Evolutionary conservation across 2,329 filamentous ascomycete genomes (phyloP).

Genomic region (Helotiales sp.): DNA sequence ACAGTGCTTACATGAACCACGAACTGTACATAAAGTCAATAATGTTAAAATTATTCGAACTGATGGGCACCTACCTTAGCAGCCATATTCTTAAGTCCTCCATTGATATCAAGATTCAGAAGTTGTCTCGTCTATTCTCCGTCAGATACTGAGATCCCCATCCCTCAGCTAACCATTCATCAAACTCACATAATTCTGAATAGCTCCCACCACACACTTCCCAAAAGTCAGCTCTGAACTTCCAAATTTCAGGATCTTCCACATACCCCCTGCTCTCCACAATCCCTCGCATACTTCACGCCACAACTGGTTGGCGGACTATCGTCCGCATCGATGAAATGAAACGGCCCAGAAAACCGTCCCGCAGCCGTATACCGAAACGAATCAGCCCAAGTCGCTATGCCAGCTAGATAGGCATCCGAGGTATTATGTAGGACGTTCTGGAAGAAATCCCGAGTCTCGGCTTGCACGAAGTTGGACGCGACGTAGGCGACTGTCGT

Average conservation of each 20-base stretch:
- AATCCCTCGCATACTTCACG: slow-evolving; percentile 65
- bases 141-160: background rate
- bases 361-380: slow-evolving; percentile 66
- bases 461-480: slow-evolving; percentile 60
- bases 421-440: slow-evolving; percentile 59
- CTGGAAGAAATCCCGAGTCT: slow-evolving; percentile 63
- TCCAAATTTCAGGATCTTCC: background rate
- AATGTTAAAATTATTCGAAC: background rate
- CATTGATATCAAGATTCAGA: slow-evolving; percentile 44
- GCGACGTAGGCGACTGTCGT: slow-evolving; percentile 69
- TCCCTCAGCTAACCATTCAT: background rate
- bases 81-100: slow-evolving; percentile 58
- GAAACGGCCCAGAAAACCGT: slow-evolving; percentile 64
- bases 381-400: slow-evolving; percentile 71
- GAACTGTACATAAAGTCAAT: slow-evolving; percentile 35
- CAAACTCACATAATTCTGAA: slow-evolving; percentile 41
- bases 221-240: background rate
- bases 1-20: slow-evolving; percentile 41
- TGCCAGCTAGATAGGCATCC: slow-evolving; percentile 62
- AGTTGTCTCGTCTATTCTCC: slow-evolving; percentile 36
- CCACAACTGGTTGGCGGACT: slow-evolving; percentile 61
- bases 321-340: slow-evolving; percentile 74
- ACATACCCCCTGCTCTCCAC: slow-evolving; percentile 56
- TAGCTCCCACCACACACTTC: slow-evolving; percentile 58
- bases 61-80: slow-evolving; percentile 53